Percentiles rank a stretch among this genome's conserved stretches.
These are phyloP conservation scores for Microcos paniculata DNA, from an alignment of 345 rosid species.

Conservation along the genomic window DNA sequence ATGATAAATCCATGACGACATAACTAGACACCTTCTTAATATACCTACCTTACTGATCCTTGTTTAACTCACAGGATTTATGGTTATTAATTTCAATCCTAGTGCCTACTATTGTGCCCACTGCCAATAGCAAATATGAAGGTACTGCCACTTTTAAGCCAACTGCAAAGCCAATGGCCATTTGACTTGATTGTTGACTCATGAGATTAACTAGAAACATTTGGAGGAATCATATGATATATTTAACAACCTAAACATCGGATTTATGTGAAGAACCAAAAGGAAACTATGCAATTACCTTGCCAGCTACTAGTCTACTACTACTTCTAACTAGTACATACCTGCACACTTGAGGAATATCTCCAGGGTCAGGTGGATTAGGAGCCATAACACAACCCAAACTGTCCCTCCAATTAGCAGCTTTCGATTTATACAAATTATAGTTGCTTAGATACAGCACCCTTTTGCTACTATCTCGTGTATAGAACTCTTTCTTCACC, in stretches of 20 bases:
- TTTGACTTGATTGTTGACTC: no score
- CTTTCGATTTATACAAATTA: constrained; percentile 29
- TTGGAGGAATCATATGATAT: not conserved
- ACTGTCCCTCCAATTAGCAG: constrained; percentile 49
- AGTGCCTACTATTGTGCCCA: no score
- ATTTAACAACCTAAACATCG: not conserved
- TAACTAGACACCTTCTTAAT: no score
- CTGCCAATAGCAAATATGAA: no score
- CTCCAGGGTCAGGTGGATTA: constrained; percentile 30
- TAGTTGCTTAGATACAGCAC: constrained; percentile 37
- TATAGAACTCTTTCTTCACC: constrained; percentile 37
- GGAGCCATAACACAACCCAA: constrained; percentile 39
- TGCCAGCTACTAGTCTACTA: not conserved
- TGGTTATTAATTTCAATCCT: no score
- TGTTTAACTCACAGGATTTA: no score
- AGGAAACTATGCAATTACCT: not conserved
- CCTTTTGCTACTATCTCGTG: constrained; percentile 23
- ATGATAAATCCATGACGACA: no score
- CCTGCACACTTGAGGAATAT: constrained; percentile 53
- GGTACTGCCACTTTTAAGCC: no score
- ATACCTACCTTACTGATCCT: no score
- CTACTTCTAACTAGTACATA: not conserved
- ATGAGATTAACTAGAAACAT: not conserved
- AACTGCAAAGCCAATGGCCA: no score
- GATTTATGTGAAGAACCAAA: no score